Percentiles rank a stretch among this genome's conserved stretches.
These are phyloP conservation scores for Anacardium occidentale DNA, from an alignment of 345 rosid genomes.

Conservation along the genomic window DNA sequence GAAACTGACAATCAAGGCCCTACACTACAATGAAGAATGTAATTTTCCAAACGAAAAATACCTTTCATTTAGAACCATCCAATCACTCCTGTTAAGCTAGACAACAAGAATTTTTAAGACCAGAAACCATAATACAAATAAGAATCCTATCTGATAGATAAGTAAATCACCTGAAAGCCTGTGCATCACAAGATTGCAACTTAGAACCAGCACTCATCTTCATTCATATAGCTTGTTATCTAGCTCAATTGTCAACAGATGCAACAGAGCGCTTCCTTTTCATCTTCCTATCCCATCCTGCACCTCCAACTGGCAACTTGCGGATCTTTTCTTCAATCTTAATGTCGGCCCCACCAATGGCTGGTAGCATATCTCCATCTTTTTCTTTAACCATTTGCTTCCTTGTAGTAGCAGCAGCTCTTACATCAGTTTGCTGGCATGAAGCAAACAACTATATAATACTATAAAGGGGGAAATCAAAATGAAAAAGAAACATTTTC, in stretches of 20 bases:
- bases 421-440: constrained; percentile 52
- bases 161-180: constrained; percentile 62
- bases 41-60: background rate
- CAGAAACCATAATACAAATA: background rate
- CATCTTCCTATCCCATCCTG: constrained; percentile 91
- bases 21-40: no score
- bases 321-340: constrained; percentile 76
- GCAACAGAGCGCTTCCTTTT: constrained; percentile 92
- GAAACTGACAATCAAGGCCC: background rate
- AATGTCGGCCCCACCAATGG: constrained; percentile 46
- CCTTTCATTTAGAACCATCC: background rate
- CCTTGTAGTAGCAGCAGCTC: constrained; percentile 47
- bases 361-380: constrained; percentile 60
- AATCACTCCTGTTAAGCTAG: background rate
- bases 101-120: background rate
- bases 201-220: constrained; percentile 64
- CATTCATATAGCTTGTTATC: constrained; percentile 49
- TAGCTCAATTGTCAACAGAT: constrained; percentile 62
- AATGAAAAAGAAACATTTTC: background rate
- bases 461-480: background rate
- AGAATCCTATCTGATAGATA: background rate
- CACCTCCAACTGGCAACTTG: constrained; percentile 78
- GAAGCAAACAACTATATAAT: constrained; percentile 5
- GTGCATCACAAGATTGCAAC: constrained; percentile 68
- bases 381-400: constrained; percentile 56